phyloP scores from a whole-genome alignment of 148 eudicot genomes.

The Heliosperma pusillum region DNA sequence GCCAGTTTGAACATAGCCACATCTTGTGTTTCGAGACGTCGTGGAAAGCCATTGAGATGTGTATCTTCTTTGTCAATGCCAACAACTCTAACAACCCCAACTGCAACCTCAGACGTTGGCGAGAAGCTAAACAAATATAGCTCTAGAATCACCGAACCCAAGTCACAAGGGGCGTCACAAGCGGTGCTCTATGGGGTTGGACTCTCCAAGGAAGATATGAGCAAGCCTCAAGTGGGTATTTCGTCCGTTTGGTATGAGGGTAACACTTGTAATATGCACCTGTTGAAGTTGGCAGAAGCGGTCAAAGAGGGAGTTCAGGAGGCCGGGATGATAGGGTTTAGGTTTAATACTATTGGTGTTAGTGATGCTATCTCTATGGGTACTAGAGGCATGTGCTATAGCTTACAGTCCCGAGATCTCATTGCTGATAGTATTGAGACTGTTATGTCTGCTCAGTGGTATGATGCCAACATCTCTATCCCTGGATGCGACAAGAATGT shows the following conservation, averaged over 20 bases:
- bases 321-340: conserved; percentile 89
- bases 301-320: conserved; percentile 82
- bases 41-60: conserved; percentile 19
- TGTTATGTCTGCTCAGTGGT: conserved; percentile 97
- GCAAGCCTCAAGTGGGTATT: conserved; percentile 63
- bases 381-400: conserved; percentile 95
- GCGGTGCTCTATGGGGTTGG: conserved; percentile 81
- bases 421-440: conserved; percentile 97
- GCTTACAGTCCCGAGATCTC: conserved; percentile 92
- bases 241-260: conserved; percentile 99
- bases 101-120: conserved; percentile 16
- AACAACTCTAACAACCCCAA: conserved; percentile 15
- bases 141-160: conserved; percentile 73
- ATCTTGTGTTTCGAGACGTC: conserved; percentile 8
- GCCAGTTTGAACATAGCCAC: conserved; percentile 17
- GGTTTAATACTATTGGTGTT: conserved; percentile 92
- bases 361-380: conserved; percentile 99
- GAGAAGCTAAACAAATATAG: conserved; percentile 78
- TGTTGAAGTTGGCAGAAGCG: conserved; percentile 68
- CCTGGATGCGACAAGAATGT: conserved; percentile 99
- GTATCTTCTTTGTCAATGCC: conserved; percentile 17
- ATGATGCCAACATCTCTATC: conserved; percentile 91
- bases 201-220: conserved; percentile 59
- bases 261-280: conserved; percentile 93
- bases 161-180: conserved; percentile 91